A percentile compares a stretch with the other conserved stretches of the same genome.
These are phyloP conservation scores for Scedosporium dehoogii DNA, from an alignment of 2,329 filamentous ascomycete genomes.

Conservation along the genomic window DNA sequence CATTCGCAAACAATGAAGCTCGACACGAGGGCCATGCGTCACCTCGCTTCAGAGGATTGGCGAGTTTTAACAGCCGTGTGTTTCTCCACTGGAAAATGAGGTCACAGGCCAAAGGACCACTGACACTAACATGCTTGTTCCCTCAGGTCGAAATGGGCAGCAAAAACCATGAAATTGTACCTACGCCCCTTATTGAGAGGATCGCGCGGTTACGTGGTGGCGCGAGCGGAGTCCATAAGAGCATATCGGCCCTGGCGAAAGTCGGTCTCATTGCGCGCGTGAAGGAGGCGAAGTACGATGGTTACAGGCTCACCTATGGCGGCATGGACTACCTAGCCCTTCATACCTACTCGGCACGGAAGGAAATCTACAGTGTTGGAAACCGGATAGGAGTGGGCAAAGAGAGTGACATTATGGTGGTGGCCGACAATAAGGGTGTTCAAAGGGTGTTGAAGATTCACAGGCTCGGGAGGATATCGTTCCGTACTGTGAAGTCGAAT, in stretches of 20 bases:
- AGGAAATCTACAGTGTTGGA: constrained; percentile 81
- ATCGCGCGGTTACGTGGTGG: constrained; percentile 73
- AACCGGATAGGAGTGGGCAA: constrained; percentile 94
- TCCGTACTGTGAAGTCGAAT: constrained; percentile 92
- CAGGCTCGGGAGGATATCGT: constrained; percentile 87
- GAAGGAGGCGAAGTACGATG: constrained; percentile 95
- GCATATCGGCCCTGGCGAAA: constrained; percentile 87
- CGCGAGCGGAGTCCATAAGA: constrained; percentile 68
- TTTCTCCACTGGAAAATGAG: constrained; percentile 15
- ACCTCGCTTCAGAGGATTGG: constrained; percentile 90
- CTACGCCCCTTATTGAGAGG: constrained; percentile 77
- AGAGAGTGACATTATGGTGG: constrained; percentile 93
- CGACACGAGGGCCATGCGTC: constrained; percentile 86
- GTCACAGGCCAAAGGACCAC: constrained; percentile 13
- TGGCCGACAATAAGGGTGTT: constrained; percentile 66
- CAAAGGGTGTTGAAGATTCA: constrained; percentile 93
- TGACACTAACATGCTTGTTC: constrained; percentile 7
- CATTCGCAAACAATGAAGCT: constrained; percentile 62
- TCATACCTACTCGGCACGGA: constrained; percentile 73
- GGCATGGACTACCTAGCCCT: constrained; percentile 96
- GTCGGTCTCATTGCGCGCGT: constrained; percentile 81
- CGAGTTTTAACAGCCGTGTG: constrained; percentile 82
- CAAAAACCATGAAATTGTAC: constrained; percentile 95
- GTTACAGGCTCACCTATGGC: constrained; percentile 92
- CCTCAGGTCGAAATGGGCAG: constrained; percentile 80